Conservation (phyloP, 192 early-diverging fungal species). For the Mortierella hygrophila region DNA sequence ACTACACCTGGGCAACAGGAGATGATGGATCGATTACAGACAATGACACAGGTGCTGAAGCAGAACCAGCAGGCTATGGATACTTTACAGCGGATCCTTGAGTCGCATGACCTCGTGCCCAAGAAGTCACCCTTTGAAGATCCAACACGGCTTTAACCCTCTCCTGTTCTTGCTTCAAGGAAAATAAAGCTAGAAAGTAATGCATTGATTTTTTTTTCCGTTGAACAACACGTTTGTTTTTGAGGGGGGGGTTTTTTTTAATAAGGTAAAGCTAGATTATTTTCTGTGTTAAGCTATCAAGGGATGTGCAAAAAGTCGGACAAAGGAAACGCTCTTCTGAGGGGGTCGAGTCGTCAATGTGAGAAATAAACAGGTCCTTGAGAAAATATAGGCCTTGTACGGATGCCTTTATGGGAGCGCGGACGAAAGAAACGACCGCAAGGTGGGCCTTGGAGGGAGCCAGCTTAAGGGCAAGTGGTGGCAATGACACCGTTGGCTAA, state of each 20-base stretch:
- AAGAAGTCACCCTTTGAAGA: slow-evolving; percentile 19
- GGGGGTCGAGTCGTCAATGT: not conserved
- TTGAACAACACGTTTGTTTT: not conserved
- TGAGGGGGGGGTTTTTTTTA: not conserved
- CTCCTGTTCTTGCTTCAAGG: not conserved
- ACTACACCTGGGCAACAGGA: slow-evolving; percentile 12
- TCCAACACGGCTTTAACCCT: not conserved
- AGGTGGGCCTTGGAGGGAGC: not conserved
- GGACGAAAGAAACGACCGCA: not conserved
- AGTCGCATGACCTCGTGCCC: slow-evolving; percentile 27
- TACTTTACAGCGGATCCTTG: slow-evolving; percentile 9
- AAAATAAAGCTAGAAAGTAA: no score
- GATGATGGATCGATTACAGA: slow-evolving; percentile 18
- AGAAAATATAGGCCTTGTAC: not conserved
- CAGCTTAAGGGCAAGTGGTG: not conserved
- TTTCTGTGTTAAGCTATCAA: not conserved
- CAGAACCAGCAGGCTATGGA: slow-evolving; percentile 30
- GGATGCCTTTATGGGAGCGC: not conserved
- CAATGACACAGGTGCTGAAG: slow-evolving; percentile 18
- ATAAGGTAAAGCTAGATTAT: not conserved
- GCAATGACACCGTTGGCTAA: slow-evolving; percentile 19
- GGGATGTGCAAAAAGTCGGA: not conserved
- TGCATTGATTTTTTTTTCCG: not conserved
- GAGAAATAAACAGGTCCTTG: not conserved
- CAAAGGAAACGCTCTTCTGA: not conserved